Base-by-base conservation (phyloP, 2,329 filamentous ascomycete genomes). In the Trichophyton mentagrophytes region DNA sequence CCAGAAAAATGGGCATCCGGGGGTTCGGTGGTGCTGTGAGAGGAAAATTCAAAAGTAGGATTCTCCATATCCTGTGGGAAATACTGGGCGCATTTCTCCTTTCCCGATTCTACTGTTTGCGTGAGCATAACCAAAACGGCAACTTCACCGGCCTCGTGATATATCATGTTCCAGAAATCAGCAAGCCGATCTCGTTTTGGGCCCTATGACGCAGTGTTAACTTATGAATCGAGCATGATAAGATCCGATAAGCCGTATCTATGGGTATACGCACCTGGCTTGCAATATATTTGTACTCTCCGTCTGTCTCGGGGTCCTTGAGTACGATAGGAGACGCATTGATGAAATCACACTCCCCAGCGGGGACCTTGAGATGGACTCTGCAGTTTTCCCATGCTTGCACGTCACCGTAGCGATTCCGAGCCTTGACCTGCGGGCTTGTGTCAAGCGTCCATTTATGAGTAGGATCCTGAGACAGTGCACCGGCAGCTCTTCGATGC, bases 161-260 rank as follows among this genome's bases (percentile, higher is more conserved):
- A 88, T 40, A 96, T 79, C 93, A 99, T 99, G 69, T 93, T 89
- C 89, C 92, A 99, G 65, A 95, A 88, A 69, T 95, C 90, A 66
- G 85, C 83, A 60, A 87, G 80, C 15, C 88, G 89, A 27, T 83
- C 82, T 62, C 80, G 74, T 69, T 91, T 96, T 4, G 93, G 93
- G 0, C 93, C 93, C 77, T 85, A 70, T 20, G 17, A 61, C 27
- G 13, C 9, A 17, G 40, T n/a, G n/a, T 44, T 44, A 44, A 44
- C 22, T 22, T 4, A 30, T 30, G 40, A 7, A 7, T 44, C 40
- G 15, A 17, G n/a, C 15, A 44, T 8, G 5, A 44, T 2, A 46
- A 60, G 20, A 8, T 9, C 11, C 13, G 33, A 44, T 47, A 3
- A 46, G 22, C 3, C 42, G n/a, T 20, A 22, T 11, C 1, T 36